Base-by-base conservation (phyloP, 768 basidiomycete species). In the Daedaleopsis nitida region DNA sequence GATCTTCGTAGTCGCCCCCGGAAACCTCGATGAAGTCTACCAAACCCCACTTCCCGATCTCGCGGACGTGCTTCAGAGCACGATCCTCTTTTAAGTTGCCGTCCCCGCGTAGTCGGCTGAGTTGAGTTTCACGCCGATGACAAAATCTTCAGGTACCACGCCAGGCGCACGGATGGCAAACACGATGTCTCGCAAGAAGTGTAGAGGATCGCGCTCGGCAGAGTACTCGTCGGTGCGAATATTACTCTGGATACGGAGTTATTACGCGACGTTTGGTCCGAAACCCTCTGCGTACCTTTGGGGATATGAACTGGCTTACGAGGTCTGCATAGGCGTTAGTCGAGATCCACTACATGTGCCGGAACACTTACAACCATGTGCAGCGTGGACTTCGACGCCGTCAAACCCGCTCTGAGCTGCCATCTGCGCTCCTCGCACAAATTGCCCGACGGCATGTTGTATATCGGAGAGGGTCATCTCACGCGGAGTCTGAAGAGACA, bases 11-110 rank as follows among this genome's bases (percentile, higher is more conserved):
- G 69, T 88, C 87, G 0, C 94, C 94, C 1, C 94, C 94, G 57
- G 88, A 92, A 60, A 96, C 83, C 73, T 96, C 94, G 53, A 96
- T 85, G 68, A 94, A 89, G 71, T 96, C 94, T 5, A 96, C 68
- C 17, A 76, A 74, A 1, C 80, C 80, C 86, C 91, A 92, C 42
- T 72, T 70, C 0, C 87, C 83, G 32, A 94, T 84, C 42, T 79
- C 70, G 17, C 75, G 72, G 13, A 94, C 76, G 67, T 94, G 87
- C 21, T 79, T 72, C 2, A 93, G 72, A 0, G 87, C 87, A 24
- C 81, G 75, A 8, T 65, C 62, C 48, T 77, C 76, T 76, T 67
- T 50, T 16, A n/a, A 50, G 16, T 19, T 13, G 37, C 55, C 64
- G 19, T 68, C 72, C 9, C 71, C 11, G 82, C 76, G 65, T 91